phyloP scores from a whole-genome alignment of 768 basidiomycete genomes.

The Mrakia frigida region DNA sequence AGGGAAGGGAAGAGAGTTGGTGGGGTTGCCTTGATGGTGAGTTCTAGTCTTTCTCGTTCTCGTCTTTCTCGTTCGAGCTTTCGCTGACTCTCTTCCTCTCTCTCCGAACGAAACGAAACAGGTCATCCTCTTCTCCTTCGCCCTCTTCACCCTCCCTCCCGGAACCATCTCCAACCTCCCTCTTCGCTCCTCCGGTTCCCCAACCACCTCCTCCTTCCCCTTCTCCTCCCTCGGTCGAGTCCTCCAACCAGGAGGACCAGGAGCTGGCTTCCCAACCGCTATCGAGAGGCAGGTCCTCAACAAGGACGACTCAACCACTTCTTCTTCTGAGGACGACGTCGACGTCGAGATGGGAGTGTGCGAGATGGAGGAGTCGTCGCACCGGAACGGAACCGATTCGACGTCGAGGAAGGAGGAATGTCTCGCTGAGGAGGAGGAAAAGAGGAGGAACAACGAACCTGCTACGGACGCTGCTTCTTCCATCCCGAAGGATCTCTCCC shows the following conservation, averaged over 20 bases:
- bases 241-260: constrained; percentile 18
- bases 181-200: neutral
- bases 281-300: neutral
- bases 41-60: neutral
- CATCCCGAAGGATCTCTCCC: neutral
- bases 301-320: neutral
- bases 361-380: neutral
- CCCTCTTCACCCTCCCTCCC: constrained; percentile 30
- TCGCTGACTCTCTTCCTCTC: neutral
- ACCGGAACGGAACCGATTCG: constrained; percentile 7
- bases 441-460: neutral
- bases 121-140: constrained; percentile 34
- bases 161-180: constrained; percentile 26
- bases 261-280: constrained; percentile 15
- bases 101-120: neutral
- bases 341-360: constrained; percentile 20
- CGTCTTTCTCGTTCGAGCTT: neutral
- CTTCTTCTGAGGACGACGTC: too few relatives aligned
- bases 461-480: neutral
- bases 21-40: constrained; percentile 38
- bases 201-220: constrained; percentile 7
- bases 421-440: constrained; percentile 8
- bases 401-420: constrained; percentile 4
- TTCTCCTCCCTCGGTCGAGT: constrained; percentile 25
- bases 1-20: constrained; percentile 33